Evolutionary conservation across 768 basidiomycete genomes (phyloP).

Genomic region (Auricularia sp.): DNA sequence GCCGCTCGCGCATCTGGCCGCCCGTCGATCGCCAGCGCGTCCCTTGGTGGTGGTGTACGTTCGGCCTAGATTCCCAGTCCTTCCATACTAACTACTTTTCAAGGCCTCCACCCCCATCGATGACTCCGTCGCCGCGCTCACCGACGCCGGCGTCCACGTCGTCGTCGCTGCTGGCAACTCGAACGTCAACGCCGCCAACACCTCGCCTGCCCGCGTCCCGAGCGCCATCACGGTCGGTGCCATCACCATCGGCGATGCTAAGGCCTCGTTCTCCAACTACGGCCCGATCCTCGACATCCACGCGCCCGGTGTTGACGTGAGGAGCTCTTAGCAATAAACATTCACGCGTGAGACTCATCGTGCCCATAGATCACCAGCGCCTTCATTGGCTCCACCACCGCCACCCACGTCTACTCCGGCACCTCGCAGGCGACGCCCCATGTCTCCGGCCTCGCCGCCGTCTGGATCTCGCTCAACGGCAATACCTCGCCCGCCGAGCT

Average conservation of each 20-base stretch:
- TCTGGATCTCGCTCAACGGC: conserved; percentile 24
- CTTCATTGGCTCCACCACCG: not conserved
- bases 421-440: conserved; percentile 28
- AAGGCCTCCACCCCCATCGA: conserved; percentile 18
- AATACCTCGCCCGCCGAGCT: conserved; percentile 24
- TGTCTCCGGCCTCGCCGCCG: conserved; percentile 33
- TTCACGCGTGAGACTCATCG: not conserved
- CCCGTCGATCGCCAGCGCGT: conserved; percentile 29
- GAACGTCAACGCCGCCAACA: conserved; percentile 21
- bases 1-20: conserved; percentile 15
- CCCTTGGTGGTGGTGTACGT: conserved; percentile 23
- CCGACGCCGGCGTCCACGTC: conserved; percentile 23
- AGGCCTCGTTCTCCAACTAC: conserved; percentile 31
- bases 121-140: conserved; percentile 24
- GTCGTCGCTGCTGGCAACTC: conserved; percentile 29
- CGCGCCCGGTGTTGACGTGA: conserved; percentile 29
- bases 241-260: conserved; percentile 25
- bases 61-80: not conserved
- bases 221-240: conserved; percentile 33
- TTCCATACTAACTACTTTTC: conserved; percentile 1
- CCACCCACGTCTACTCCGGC: conserved; percentile 1
- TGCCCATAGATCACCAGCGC: conserved; percentile 18
- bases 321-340: conserved; percentile 6
- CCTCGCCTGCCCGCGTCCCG: conserved; percentile 29
- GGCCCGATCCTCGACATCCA: conserved; percentile 32